Conservation (phyloP, 2,329 filamentous ascomycete genomes). For the Hymenoscyphus fructigenus region DNA sequence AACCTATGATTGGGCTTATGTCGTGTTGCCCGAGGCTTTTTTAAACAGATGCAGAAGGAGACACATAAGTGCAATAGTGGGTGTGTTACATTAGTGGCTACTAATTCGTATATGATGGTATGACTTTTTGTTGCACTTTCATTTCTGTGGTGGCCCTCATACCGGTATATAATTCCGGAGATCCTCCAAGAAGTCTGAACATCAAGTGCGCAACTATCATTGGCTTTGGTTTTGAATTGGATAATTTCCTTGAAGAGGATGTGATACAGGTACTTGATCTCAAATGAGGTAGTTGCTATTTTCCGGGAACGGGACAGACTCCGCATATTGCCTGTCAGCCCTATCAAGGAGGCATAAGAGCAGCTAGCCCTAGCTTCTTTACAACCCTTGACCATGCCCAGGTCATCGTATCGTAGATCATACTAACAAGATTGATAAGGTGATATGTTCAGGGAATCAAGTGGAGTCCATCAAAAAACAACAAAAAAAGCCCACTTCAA, state of each 20-base stretch:
- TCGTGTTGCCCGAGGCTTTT: conserved; percentile 1
- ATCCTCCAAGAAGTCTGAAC: not conserved
- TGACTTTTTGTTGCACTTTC: not conserved
- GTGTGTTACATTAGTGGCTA: not conserved
- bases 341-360: not conserved
- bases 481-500: not conserved
- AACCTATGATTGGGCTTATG: not conserved
- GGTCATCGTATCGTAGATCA: not conserved
- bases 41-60: not conserved
- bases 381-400: not conserved
- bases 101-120: not conserved
- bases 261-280: not conserved
- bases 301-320: not conserved
- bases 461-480: not conserved
- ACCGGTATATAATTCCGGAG: not conserved
- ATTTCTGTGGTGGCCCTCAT: not conserved
- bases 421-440: not conserved
- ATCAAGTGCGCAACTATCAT: not conserved
- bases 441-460: not conserved
- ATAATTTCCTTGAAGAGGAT: not conserved
- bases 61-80: not conserved
- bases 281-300: not conserved
- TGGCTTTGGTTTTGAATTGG: not conserved
- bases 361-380: not conserved
- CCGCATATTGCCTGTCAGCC: not conserved